A percentile compares a stretch with the other conserved stretches of the same genome.
Evolutionary conservation across 768 basidiomycete species (phyloP).

Genomic region (Porpolomopsis calyptriformis): DNA sequence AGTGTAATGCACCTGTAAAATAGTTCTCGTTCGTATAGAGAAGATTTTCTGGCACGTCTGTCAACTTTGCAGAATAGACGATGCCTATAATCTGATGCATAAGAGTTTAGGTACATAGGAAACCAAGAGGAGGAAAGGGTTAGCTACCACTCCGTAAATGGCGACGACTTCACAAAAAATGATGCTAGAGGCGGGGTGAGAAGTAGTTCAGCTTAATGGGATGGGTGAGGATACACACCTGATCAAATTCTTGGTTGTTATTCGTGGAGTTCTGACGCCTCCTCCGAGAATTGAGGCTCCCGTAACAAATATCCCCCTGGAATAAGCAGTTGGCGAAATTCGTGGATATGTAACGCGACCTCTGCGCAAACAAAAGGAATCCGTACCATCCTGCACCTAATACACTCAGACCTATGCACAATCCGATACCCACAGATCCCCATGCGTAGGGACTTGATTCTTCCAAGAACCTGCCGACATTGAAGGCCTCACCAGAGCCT

Average conservation of each 20-base stretch:
- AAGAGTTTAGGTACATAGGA: neutral
- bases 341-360: too few relatives aligned
- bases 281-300: conserved; percentile 96
- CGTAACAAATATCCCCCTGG: conserved; percentile 95
- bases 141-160: conserved; percentile 87
- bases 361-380: neutral
- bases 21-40: conserved; percentile 85
- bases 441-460: conserved; percentile 90
- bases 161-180: conserved; percentile 99
- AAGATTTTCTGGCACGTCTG: conserved; percentile 44
- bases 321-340: conserved; percentile 7
- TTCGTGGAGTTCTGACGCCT: conserved; percentile 86
- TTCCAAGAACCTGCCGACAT: conserved; percentile 87
- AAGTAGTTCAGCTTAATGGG: neutral
- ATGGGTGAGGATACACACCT: conserved; percentile 42
- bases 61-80: conserved; percentile 82
- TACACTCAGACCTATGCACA: conserved; percentile 90
- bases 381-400: conserved; percentile 91
- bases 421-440: conserved; percentile 82
- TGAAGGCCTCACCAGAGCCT: conserved; percentile 89
- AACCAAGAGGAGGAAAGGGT: neutral
- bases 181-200: conserved; percentile 47
- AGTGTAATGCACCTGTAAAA: conserved; percentile 58
- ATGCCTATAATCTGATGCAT: conserved; percentile 78
- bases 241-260: conserved; percentile 95